phyloP scores from a whole-genome alignment of 2,329 filamentous ascomycete genomes.

The Colletotrichum brevisporum region DNA sequence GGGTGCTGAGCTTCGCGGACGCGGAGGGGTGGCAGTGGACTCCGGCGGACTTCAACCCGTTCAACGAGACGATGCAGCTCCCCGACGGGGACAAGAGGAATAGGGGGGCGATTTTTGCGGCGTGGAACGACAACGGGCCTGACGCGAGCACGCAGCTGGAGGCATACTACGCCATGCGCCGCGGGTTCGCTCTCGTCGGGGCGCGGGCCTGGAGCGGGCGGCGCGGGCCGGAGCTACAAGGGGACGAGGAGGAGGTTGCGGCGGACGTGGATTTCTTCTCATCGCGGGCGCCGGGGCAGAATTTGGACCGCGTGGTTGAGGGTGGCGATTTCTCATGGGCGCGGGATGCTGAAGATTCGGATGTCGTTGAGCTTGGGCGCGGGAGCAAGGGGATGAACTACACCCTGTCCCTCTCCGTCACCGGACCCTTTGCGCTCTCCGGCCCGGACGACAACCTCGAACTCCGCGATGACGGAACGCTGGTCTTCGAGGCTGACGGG shows the following conservation, averaged over 20 bases:
- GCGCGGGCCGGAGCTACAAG: conserved; percentile 50
- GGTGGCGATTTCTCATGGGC: conserved; percentile 52
- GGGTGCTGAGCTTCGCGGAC: conserved; percentile 60
- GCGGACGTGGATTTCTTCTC: conserved; percentile 55
- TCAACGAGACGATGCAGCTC: conserved; percentile 57
- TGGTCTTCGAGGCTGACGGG: conserved; percentile 44
- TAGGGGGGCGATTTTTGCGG: conserved; percentile 56
- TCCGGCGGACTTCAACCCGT: conserved; percentile 58
- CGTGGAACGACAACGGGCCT: conserved; percentile 64
- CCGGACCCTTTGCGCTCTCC: conserved; percentile 7
- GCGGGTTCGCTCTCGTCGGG: conserved; percentile 59
- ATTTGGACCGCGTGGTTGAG: conserved; percentile 54
- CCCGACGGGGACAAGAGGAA: conserved; percentile 46
- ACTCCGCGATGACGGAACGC: not conserved
- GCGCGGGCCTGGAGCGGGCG: conserved; percentile 57
- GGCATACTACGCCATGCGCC: conserved; percentile 61
- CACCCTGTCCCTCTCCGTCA: conserved; percentile 53
- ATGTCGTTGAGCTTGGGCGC: conserved; percentile 45
- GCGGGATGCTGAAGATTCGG: conserved; percentile 17
- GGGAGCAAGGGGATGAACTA: conserved; percentile 63
- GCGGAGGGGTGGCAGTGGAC: conserved; percentile 60
- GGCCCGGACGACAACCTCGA: conserved; percentile 15
- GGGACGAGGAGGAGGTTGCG: conserved; percentile 43
- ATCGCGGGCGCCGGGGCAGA: conserved; percentile 57
- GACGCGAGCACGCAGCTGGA: conserved; percentile 63